phyloP scores from a whole-genome alignment of 1,284 basidiomycete genomes.

The Pterula multifida region DNA sequence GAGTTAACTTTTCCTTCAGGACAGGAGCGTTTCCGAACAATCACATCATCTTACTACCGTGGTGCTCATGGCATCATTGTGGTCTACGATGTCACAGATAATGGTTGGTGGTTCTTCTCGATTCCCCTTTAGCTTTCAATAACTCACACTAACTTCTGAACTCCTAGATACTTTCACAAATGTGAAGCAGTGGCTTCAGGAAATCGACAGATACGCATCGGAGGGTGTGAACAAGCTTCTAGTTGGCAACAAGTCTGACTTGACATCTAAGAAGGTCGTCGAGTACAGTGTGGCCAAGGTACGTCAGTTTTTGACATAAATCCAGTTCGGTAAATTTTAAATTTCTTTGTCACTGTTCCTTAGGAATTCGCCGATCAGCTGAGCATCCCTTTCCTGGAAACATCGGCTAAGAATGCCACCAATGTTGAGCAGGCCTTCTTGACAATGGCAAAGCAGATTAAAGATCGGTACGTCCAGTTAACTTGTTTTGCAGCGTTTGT shows the following conservation, averaged over 20 bases:
- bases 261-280: slow-evolving; percentile 97
- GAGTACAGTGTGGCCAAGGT: slow-evolving; percentile 97
- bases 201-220: slow-evolving; percentile 98
- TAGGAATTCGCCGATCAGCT: slow-evolving; percentile 95
- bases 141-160: slow-evolving; percentile 8
- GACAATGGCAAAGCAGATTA: slow-evolving; percentile 98
- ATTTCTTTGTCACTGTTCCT: slow-evolving; percentile 4
- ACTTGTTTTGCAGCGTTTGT: background rate
- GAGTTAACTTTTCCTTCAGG: slow-evolving; percentile 29
- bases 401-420: slow-evolving; percentile 96
- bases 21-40: slow-evolving; percentile 95
- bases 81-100: slow-evolving; percentile 99
- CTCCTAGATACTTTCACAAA: slow-evolving; percentile 86
- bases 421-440: slow-evolving; percentile 99
- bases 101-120: slow-evolving; percentile 41
- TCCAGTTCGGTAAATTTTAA: slow-evolving; percentile 6
- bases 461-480: slow-evolving; percentile 35
- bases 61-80: slow-evolving; percentile 97
- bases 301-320: slow-evolving; percentile 11
- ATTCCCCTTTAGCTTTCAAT: slow-evolving; percentile 5
- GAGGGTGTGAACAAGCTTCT: slow-evolving; percentile 98
- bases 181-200: slow-evolving; percentile 99
- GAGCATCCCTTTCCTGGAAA: slow-evolving; percentile 94
- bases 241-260: slow-evolving; percentile 96
- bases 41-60: slow-evolving; percentile 95